Percentiles rank a stretch among this genome's conserved stretches.
These are phyloP conservation scores for Bisporella sp. DNA, from an alignment of 2,329 filamentous ascomycete genomes.

Conservation along the genomic window DNA sequence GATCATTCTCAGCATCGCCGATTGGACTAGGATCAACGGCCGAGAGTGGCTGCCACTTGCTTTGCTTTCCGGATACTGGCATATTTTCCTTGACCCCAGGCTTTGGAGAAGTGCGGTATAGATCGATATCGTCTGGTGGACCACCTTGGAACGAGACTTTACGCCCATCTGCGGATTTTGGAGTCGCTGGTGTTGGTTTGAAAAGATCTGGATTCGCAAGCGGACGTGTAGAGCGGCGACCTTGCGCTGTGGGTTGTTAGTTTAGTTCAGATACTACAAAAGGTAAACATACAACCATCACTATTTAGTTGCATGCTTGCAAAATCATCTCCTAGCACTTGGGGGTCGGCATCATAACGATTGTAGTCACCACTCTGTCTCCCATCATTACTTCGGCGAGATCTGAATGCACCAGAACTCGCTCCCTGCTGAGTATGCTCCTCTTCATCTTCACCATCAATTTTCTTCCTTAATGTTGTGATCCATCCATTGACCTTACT, in stretches of 20 bases:
- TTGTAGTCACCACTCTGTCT: slow-evolving; percentile 81
- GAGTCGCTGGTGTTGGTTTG: slow-evolving; percentile 49
- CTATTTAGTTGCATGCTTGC: slow-evolving; percentile 56
- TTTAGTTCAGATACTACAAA: not conserved
- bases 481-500: slow-evolving; percentile 91
- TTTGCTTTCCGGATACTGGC: slow-evolving; percentile 55
- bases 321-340: slow-evolving; percentile 87
- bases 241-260: slow-evolving; percentile 31
- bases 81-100: slow-evolving; percentile 44
- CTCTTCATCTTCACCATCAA: slow-evolving; percentile 73
- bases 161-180: slow-evolving; percentile 36
- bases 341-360: slow-evolving; percentile 90
- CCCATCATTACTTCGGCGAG: slow-evolving; percentile 53
- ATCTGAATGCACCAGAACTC: slow-evolving; percentile 30
- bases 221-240: slow-evolving; percentile 54
- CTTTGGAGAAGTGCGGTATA: slow-evolving; percentile 61
- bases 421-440: slow-evolving; percentile 23
- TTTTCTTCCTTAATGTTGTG: slow-evolving; percentile 80
- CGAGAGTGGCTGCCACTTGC: slow-evolving; percentile 96
- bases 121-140: slow-evolving; percentile 67
- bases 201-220: slow-evolving; percentile 74
- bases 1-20: slow-evolving; percentile 81
- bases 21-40: slow-evolving; percentile 79
- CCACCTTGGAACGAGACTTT: slow-evolving; percentile 52
- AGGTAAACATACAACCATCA: slow-evolving; percentile 49